Conservation (phyloP, 2,329 filamentous ascomycete genomes). For the Simplicillium sp. region DNA sequence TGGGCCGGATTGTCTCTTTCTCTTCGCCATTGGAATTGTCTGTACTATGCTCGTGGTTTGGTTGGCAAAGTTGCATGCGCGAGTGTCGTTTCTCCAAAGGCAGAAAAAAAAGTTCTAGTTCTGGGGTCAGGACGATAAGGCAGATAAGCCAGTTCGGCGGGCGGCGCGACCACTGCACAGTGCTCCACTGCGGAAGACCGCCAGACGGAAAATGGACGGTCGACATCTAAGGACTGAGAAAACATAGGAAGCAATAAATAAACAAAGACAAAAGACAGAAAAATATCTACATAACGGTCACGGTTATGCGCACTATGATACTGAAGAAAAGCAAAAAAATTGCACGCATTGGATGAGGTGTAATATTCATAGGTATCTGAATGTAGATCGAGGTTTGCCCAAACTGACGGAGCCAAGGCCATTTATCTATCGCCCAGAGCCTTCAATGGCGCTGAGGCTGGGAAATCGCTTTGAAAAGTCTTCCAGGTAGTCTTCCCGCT, state of each 20-base stretch:
- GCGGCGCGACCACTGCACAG: no score
- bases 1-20: constrained; percentile 33
- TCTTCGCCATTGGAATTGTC: constrained; percentile 31
- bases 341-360: background rate
- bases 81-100: background rate
- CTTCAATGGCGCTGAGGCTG: constrained; percentile 70
- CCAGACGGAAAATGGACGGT: no score
- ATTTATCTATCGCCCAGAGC: background rate
- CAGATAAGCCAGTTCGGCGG: no score
- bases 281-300: no score
- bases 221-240: no score
- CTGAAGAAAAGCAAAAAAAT: constrained; percentile 4
- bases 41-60: constrained; percentile 6
- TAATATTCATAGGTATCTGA: no score
- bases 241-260: no score
- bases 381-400: no score
- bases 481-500: constrained; percentile 56
- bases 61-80: constrained; percentile 3
- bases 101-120: constrained; percentile 17
- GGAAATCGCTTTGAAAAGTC: constrained; percentile 82
- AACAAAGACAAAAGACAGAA: no score
- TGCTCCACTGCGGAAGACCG: no score
- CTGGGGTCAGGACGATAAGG: constrained; percentile 20
- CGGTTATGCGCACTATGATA: no score
- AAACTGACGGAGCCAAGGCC: no score